phyloP scores from a whole-genome alignment of 2,329 filamentous ascomycete species.

The Exserohilum rostratum region DNA sequence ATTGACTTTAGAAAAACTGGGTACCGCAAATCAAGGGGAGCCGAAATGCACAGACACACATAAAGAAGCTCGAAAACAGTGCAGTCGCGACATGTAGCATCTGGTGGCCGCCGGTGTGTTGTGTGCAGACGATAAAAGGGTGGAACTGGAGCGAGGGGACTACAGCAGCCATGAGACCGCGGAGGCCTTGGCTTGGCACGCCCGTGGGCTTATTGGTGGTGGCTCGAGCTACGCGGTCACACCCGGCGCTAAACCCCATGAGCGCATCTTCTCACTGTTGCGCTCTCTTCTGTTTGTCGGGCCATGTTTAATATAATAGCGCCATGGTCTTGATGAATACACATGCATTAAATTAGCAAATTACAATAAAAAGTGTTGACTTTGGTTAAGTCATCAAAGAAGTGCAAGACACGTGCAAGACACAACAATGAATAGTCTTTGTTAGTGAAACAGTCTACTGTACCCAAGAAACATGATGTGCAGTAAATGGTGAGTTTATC shows the following conservation, averaged over 20 bases:
- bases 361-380: too few species aligned
- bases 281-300: background rate
- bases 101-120: constrained; percentile 9
- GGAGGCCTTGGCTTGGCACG: constrained; percentile 1
- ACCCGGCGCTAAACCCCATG: constrained; percentile 6
- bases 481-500: too few species aligned
- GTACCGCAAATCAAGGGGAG: constrained; percentile 12
- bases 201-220: constrained; percentile 3
- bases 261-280: background rate
- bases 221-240: constrained; percentile 6
- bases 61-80: constrained; percentile 3
- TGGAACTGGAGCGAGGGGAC: constrained; percentile 1
- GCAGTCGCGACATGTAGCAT: constrained; percentile 7
- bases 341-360: too few species aligned
- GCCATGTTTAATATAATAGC: background rate
- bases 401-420: too few species aligned
- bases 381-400: too few species aligned
- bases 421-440: too few species aligned
- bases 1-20: constrained; percentile 10
- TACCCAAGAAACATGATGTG: too few species aligned
- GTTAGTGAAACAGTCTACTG: too few species aligned
- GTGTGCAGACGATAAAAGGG: constrained; percentile 5
- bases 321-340: too few species aligned
- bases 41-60: constrained; percentile 6
- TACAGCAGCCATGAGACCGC: background rate